Evolutionary conservation across 2,329 filamentous ascomycete species (phyloP).

Genomic region (Pseudogymnoascus sp.): DNA sequence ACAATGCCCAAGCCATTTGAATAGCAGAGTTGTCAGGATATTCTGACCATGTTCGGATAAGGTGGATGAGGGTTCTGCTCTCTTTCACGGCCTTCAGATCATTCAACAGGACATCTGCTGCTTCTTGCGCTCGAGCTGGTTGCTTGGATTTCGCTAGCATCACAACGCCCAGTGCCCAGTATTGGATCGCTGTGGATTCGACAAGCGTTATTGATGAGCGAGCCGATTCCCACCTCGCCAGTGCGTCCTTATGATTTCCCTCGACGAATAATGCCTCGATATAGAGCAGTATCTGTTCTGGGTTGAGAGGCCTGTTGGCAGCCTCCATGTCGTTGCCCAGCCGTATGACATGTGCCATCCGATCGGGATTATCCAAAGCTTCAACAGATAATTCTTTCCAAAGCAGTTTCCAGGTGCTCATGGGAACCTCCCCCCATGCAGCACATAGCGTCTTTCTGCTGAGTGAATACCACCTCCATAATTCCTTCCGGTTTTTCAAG

Average conservation of each 20-base stretch:
- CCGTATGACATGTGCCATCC: slow-evolving; percentile 50
- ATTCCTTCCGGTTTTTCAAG: slow-evolving; percentile 22
- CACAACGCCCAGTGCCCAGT: slow-evolving; percentile 57
- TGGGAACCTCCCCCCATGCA: slow-evolving; percentile 47
- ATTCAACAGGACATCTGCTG: slow-evolving; percentile 45
- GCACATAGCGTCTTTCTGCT: slow-evolving; percentile 37
- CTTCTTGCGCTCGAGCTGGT: slow-evolving; percentile 47
- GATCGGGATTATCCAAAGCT: slow-evolving; percentile 41
- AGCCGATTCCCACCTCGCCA: slow-evolving; percentile 25
- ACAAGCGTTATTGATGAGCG: slow-evolving; percentile 31
- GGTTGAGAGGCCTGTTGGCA: slow-evolving; percentile 45
- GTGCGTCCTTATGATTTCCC: slow-evolving; percentile 40
- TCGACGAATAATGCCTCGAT: slow-evolving; percentile 60
- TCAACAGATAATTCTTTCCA: slow-evolving; percentile 54
- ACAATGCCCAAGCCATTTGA: slow-evolving; percentile 57
- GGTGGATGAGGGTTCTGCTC: slow-evolving; percentile 51
- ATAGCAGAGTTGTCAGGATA: slow-evolving; percentile 41
- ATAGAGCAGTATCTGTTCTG: slow-evolving; percentile 53
- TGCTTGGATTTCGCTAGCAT: slow-evolving; percentile 53
- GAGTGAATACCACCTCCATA: slow-evolving; percentile 42
- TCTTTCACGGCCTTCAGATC: slow-evolving; percentile 35
- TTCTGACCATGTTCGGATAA: slow-evolving; percentile 54
- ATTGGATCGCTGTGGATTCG: slow-evolving; percentile 34
- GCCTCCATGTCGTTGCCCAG: slow-evolving; percentile 59
- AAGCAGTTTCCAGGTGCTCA: slow-evolving; percentile 52